Conservation (phyloP, 192 early-diverging fungal genomes). For the Paraglomus brasilianum region DNA sequence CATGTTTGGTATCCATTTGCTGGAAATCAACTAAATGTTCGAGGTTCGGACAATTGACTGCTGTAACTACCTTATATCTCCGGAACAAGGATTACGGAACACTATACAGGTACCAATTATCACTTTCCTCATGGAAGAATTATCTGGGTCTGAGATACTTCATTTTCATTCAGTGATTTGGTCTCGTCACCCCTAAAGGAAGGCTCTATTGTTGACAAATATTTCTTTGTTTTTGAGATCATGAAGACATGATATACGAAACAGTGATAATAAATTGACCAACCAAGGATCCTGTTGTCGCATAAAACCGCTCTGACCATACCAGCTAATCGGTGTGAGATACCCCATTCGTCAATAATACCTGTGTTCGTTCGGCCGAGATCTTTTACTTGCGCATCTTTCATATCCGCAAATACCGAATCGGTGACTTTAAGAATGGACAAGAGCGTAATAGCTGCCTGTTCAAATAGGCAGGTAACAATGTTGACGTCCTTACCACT, state of each 20-base stretch:
- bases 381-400: conserved; percentile 40
- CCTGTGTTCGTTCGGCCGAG: conserved; percentile 42
- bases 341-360: conserved; percentile 45
- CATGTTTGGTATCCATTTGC: conserved; percentile 66
- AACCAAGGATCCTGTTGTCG: conserved; percentile 44
- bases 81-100: conserved; percentile 61
- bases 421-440: conserved; percentile 58
- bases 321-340: conserved; percentile 36
- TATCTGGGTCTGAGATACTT: conserved; percentile 42
- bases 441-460: conserved; percentile 65
- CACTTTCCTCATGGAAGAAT: conserved; percentile 27
- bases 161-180: conserved; percentile 38
- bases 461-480: conserved; percentile 58
- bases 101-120: conserved; percentile 47
- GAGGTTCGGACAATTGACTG: conserved; percentile 51
- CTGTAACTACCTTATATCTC: conserved; percentile 60
- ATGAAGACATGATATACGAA: conserved; percentile 45
- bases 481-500: conserved; percentile 53
- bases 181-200: conserved; percentile 64
- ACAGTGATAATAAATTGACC: conserved; percentile 43
- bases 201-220: conserved; percentile 50
- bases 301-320: conserved; percentile 54
- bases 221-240: conserved; percentile 55
- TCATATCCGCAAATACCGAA: conserved; percentile 51
- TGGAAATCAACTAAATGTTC: conserved; percentile 58